Conservation (phyloP, 2,329 filamentous ascomycete species). For the Phialophora expanda region DNA sequence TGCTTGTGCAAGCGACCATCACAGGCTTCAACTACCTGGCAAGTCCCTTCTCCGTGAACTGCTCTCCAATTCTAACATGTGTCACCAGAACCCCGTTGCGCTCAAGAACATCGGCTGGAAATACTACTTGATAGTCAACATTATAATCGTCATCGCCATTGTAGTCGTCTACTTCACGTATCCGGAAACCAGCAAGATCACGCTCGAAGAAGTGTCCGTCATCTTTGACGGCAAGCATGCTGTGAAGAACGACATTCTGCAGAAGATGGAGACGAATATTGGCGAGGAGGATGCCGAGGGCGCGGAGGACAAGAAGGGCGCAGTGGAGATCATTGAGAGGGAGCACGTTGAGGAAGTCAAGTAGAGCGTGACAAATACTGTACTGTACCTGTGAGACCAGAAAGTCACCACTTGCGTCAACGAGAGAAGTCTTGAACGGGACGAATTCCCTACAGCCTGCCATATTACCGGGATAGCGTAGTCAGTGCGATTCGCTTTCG, state of each 20-base stretch:
- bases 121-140: slow-evolving; percentile 53
- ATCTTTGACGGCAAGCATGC: slow-evolving; percentile 25
- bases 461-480: background rate
- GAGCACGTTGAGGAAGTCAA: slow-evolving; percentile 16
- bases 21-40: slow-evolving; percentile 45
- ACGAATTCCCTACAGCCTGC: background rate
- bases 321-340: slow-evolving; percentile 21
- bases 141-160: slow-evolving; percentile 46
- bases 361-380: background rate
- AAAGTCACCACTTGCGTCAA: background rate
- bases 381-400: background rate
- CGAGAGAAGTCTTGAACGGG: background rate
- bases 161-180: slow-evolving; percentile 43
- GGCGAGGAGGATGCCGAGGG: slow-evolving; percentile 25
- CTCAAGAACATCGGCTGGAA: slow-evolving; percentile 54
- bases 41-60: background rate
- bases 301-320: slow-evolving; percentile 10
- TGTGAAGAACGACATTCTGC: slow-evolving; percentile 25
- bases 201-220: slow-evolving; percentile 21
- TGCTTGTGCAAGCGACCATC: slow-evolving; percentile 26
- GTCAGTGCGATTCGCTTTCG: background rate
- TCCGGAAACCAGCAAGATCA: slow-evolving; percentile 36
- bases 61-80: background rate
- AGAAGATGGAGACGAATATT: slow-evolving; percentile 18
- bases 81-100: slow-evolving; percentile 42